A percentile compares a stretch with the other conserved stretches of the same genome.
Evolutionary conservation across 768 basidiomycete species (phyloP).

Genomic region (Zangia roseola): DNA sequence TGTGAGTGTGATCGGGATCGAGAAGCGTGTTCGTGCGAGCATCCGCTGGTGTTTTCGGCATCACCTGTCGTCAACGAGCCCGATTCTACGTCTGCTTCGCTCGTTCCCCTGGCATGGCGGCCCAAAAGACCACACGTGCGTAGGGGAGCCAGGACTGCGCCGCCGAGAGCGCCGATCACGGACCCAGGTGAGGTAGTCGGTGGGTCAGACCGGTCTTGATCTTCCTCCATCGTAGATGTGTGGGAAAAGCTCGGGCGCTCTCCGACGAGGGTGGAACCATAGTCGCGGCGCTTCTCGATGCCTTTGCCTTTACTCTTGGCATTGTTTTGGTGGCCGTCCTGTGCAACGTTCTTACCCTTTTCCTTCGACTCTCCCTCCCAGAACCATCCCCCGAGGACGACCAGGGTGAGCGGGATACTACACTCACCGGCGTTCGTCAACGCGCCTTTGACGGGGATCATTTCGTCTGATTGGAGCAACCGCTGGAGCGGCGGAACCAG

Average conservation of each 20-base stretch:
- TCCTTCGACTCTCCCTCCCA: conserved; percentile 38
- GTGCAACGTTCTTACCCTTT: not conserved
- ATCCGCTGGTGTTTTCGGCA: not conserved
- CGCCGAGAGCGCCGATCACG: conserved; percentile 18
- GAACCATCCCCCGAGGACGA: conserved; percentile 94
- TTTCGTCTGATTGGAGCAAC: conserved; percentile 53
- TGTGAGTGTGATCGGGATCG: not conserved
- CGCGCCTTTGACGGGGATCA: conserved; percentile 67
- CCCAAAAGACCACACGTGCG: not conserved
- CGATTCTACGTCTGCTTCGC: conserved; percentile 6
- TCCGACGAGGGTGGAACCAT: not conserved
- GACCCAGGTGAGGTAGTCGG: conserved; percentile 22
- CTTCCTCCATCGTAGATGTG: not conserved
- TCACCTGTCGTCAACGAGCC: conserved; percentile 1
- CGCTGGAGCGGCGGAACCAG: conserved; percentile 75
- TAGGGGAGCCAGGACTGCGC: conserved; percentile 11
- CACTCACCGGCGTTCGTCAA: conserved; percentile 69
- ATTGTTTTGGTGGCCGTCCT: not conserved
- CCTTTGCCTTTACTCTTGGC: conserved; percentile 10
- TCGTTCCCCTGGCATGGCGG: not conserved
- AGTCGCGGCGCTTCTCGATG: not conserved
- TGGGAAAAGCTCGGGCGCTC: not conserved
- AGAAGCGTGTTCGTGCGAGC: not conserved
- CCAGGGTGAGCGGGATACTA: conserved; percentile 83
- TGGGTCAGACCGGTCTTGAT: conserved; percentile 3